Evolutionary conservation across 805 yeast genomes (phyloP).

Genomic region (Candida maltosa): DNA sequence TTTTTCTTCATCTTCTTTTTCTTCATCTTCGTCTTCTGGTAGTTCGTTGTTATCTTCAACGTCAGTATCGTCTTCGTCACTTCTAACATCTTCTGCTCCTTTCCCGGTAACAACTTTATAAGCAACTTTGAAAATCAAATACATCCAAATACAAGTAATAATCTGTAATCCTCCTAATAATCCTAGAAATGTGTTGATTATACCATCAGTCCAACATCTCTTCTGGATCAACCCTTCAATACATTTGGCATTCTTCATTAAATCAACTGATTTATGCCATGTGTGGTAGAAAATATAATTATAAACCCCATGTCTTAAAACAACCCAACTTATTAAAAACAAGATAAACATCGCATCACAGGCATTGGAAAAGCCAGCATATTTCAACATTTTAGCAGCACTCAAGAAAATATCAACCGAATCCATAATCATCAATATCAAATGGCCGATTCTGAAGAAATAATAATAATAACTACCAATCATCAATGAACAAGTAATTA

Average conservation of each 20-base stretch:
- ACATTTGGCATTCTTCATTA: conserved; percentile 52
- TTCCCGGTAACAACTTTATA: conserved; percentile 65
- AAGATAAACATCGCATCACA: conserved; percentile 71
- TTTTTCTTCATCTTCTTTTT: conserved; percentile 13
- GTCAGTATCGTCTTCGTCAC: conserved; percentile 68
- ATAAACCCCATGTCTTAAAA: conserved; percentile 70
- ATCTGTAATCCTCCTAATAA: conserved; percentile 66
- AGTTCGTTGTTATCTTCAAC: conserved; percentile 24
- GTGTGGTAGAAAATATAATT: conserved; percentile 64
- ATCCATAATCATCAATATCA: conserved; percentile 79
- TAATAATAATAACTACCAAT: conserved; percentile 71
- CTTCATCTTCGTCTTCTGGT: conserved; percentile 14
- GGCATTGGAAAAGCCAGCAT: conserved; percentile 53
- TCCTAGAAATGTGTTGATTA: conserved; percentile 46
- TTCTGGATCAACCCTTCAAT: conserved; percentile 25
- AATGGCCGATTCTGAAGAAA: conserved; percentile 75
- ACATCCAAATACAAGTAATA: conserved; percentile 70
- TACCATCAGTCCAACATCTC: conserved; percentile 49
- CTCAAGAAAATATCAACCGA: conserved; percentile 71
- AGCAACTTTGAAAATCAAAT: conserved; percentile 67
- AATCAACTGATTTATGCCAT: conserved; percentile 35
- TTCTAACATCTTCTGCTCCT: conserved; percentile 83
- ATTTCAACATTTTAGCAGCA: conserved; percentile 73
- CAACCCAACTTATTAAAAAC: conserved; percentile 68
- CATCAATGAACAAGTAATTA: conserved; percentile 68